Evolutionary conservation across 352 stramenopile species (phyloP), one percentile per base, ranked within the genome.

Genomic region (Pythium phragmiticola): DNA sequence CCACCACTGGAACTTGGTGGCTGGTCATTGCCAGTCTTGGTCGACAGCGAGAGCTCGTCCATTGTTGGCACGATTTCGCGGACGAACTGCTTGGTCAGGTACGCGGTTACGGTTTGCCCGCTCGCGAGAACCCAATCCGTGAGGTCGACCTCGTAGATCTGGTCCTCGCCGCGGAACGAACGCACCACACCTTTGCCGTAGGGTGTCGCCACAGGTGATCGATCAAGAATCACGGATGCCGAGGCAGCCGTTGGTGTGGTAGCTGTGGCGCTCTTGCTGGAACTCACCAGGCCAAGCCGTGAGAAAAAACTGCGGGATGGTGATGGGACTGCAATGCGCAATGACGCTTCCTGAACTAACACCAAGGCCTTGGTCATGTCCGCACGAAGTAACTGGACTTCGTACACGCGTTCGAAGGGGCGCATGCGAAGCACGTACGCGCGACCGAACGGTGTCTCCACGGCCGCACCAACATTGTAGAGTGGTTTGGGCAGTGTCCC

Each of bases 361-460:
- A 87, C 76, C 17, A 61, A 61, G 1, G 46, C 63, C 6, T 72
- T 83, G 28, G 73, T 65, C 19, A 72, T 68, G 14, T 79, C 73
- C 21, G 57, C 75, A 13, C 69, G 68, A 46, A 90, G 73, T 13
- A 94, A 55, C 51, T 84, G 76, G 11, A 94, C 62, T 46, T 91
- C 78, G 50, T 95, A 94, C 0, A 92, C 73, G 33, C 75, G 73
- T 59, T 92, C 81, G 30, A 65, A 45, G 28, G 74, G 65, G 14
- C 87, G 84, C 72, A 92, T 91, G 12, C 72, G 72, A 13, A 92
- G 53, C 47, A 93, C 82, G 30, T 88, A 70, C 11, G 74, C 87
- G 41, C 77, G 79, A 2, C 87, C 87, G 64, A 94, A 95, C 2
- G 87, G 84, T 2, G 87, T 90, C 41, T 92, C 76, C 28, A 95